Percentiles rank a stretch among this genome's conserved stretches.
Evolutionary conservation across 345 rosid genomes (phyloP).

Genomic region (Microcos paniculata): DNA sequence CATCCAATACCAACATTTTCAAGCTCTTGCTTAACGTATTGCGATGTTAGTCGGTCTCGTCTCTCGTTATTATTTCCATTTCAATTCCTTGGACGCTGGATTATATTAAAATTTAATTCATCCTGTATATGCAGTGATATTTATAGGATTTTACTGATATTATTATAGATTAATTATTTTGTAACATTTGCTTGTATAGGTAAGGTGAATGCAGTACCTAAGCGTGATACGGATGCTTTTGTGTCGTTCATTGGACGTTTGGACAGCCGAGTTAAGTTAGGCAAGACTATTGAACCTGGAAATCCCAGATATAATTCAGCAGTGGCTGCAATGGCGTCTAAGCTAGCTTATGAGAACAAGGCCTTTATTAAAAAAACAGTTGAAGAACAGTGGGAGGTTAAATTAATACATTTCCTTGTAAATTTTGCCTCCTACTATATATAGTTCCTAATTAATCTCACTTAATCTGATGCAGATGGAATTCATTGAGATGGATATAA

Average conservation of each 20-base stretch:
- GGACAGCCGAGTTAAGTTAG: neutral
- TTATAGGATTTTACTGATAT: too few species aligned
- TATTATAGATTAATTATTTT: too few species aligned
- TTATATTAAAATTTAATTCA: neutral
- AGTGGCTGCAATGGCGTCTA: constrained; percentile 11
- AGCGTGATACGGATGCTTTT: neutral
- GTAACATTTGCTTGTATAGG: neutral
- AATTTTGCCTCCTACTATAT: neutral
- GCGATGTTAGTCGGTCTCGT: neutral
- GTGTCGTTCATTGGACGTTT: neutral
- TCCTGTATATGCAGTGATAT: too few species aligned
- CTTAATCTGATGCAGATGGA: neutral
- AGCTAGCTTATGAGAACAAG: constrained; percentile 9
- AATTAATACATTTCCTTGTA: neutral
- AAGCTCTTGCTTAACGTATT: neutral
- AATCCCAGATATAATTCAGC: constrained; percentile 7
- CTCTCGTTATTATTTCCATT: neutral
- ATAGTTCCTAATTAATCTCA: too few species aligned
- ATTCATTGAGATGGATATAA: neutral
- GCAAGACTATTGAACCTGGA: neutral
- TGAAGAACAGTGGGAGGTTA: constrained; percentile 13
- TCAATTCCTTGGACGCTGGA: neutral
- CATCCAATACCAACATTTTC: neutral
- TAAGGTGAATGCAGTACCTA: neutral
- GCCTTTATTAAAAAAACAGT: constrained; percentile 1